Percentiles rank a stretch among this genome's conserved stretches.
phyloP scores from a whole-genome alignment of 305 asterid species.

The Withania somnifera region DNA sequence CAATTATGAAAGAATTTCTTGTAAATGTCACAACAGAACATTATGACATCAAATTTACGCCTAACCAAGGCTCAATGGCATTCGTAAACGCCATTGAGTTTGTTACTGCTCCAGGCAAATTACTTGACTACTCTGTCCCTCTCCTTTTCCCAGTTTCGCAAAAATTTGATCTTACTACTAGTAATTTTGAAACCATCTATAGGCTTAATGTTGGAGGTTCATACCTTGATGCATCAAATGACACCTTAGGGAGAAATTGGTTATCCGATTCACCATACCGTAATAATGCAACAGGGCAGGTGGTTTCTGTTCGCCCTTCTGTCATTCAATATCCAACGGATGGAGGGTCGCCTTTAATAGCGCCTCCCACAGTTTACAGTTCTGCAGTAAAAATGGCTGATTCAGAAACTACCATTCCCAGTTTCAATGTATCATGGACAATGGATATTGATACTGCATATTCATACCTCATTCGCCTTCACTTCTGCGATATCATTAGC shows the following conservation, averaged over 20 bases:
- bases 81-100: slow-evolving; percentile 69
- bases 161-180: slow-evolving; percentile 28
- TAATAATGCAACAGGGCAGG: slow-evolving; percentile 29
- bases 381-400: slow-evolving; percentile 71
- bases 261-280: slow-evolving; percentile 43
- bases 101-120: slow-evolving; percentile 66
- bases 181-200: slow-evolving; percentile 52
- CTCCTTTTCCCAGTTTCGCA: slow-evolving; percentile 51
- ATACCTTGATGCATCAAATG: slow-evolving; percentile 39
- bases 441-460: slow-evolving; percentile 47
- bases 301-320: slow-evolving; percentile 36
- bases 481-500: slow-evolving; percentile 85
- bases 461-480: slow-evolving; percentile 64
- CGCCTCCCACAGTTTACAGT: slow-evolving; percentile 75
- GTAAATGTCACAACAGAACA: slow-evolving; percentile 61
- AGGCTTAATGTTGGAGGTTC: slow-evolving; percentile 81
- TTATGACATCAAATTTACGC: slow-evolving; percentile 38
- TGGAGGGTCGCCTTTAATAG: slow-evolving; percentile 75
- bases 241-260: slow-evolving; percentile 73
- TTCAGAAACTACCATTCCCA: slow-evolving; percentile 45
- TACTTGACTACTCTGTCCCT: slow-evolving; percentile 42
- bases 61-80: slow-evolving; percentile 45
- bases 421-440: slow-evolving; percentile 69
- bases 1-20: slow-evolving; percentile 39
- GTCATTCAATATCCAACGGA: slow-evolving; percentile 41